Evolutionary conservation across 768 basidiomycete genomes (phyloP), one percentile per base, ranked within the genome.

Genomic region (Serendipita sp.): DNA sequence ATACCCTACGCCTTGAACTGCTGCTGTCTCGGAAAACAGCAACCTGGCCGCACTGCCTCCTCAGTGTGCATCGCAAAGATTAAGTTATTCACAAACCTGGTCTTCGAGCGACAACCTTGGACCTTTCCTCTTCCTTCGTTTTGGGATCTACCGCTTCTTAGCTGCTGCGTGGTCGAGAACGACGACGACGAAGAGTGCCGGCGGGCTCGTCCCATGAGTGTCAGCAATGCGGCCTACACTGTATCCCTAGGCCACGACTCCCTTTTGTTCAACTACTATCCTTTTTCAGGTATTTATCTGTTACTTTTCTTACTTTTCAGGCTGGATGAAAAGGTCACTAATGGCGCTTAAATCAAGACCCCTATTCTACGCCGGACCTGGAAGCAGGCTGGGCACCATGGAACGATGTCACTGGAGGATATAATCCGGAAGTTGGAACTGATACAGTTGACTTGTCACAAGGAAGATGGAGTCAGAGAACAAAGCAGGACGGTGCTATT

Each of bases 341-440:
- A n/a, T 53, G 52, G 23, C 52, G 52, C 10, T 11, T 13, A 45
- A 13, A 13, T 45, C 18, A 18, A 53, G 52, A 53, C 52, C 52
- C 52, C 11, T 53, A 11, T 44, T 64, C 58, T 33, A 71, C 77
- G 60, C 72, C 80, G 1, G 76, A 83, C 68, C 68, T 81, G 45
- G 69, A 72, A 18, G 76, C 75, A 31, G 86, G 86, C 69, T 91
- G 88, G 88, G 83, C 82, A 70, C 80, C 86, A 16, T 80, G 52
- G 52, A 53, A 53, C 23, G 27, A 27, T 53, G 52, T 53, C 29
- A 13, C 13, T 11, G 52, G 52, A 16, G 52, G 52, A 15, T 53
- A 53, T 31, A 29, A 53, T 53, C 52, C 52, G 1, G 16, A 15
- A 45, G 13, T 45, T 45, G 13, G 13, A 13, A 23, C 23, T 23